A percentile compares a stretch with the other conserved stretches of the same genome.
phyloP scores from a whole-genome alignment of 164 flowering plant genomes.

The Cinnamomum micranthum region DNA sequence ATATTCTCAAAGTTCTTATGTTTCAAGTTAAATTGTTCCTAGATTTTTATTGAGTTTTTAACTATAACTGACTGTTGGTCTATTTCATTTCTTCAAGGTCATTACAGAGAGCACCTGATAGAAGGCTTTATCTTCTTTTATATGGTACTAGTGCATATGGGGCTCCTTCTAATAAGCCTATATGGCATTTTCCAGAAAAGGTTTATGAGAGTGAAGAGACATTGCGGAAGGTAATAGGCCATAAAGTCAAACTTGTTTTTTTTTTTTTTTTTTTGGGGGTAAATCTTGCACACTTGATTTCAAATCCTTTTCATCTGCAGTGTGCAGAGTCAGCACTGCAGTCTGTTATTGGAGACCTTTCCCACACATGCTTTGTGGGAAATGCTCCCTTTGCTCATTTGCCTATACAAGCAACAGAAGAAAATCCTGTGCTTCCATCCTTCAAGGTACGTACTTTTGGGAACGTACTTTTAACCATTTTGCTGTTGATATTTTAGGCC shows the following conservation, averaged over 20 bases:
- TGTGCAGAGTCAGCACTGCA: slow-evolving; percentile 93
- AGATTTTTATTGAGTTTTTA: not conserved
- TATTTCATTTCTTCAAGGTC: slow-evolving; percentile 44
- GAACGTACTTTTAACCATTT: not conserved
- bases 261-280: not conserved
- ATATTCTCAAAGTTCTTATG: too few species aligned
- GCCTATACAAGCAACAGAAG: slow-evolving; percentile 48
- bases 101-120: slow-evolving; percentile 85
- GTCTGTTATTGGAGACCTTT: slow-evolving; percentile 82
- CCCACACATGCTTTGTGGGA: slow-evolving; percentile 89
- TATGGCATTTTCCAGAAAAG: slow-evolving; percentile 97
- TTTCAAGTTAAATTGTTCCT: not conserved
- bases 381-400: slow-evolving; percentile 95
- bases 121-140: slow-evolving; percentile 84
- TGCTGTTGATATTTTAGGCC: too few species aligned
- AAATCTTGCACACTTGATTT: not conserved
- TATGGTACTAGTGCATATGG: slow-evolving; percentile 49
- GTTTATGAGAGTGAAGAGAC: slow-evolving; percentile 79
- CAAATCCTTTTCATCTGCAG: slow-evolving; percentile 34
- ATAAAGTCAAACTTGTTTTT: not conserved
- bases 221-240: slow-evolving; percentile 58
- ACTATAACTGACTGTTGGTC: not conserved
- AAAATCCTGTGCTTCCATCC: slow-evolving; percentile 25
- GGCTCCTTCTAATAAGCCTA: slow-evolving; percentile 55
- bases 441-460: slow-evolving; percentile 75